Evolutionary conservation across 495 filamentous ascomycete species (phyloP), one percentile per base, ranked within the genome.

Genomic region (Penicillium lividum): DNA sequence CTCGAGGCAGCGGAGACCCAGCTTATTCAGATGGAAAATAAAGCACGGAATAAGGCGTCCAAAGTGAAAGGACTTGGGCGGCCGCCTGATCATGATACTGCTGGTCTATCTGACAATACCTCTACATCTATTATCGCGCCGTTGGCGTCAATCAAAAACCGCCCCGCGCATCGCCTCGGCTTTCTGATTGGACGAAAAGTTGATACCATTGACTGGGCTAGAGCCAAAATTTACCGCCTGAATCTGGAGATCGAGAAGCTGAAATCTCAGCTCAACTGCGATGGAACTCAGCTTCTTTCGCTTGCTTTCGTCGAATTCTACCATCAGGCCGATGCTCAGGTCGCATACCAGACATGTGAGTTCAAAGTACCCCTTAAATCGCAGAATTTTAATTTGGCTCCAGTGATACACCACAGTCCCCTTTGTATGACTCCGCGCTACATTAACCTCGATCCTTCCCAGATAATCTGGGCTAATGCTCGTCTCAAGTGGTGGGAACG

Each of bases 291-390:
- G n/a, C n/a, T n/a, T n/a, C n/a, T n/a, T n/a, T n/a, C n/a, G n/a
- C n/a, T n/a, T n/a, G n/a, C n/a, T n/a, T 97, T 97, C 67, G 81
- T 97, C 64, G 91, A 96, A 69, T 97, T 95, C 69, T 75, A 77
- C 15, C 81, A 79, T 15, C 89, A 95, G 63, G 77, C 82, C 51
- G 87, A 90, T 53, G 92, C 92, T 27, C 91, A 96, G 66, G 80
- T 87, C 34, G 92, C 92, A 28, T 82, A 84, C 60, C 90, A 95
- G 67, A 88, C 88, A n/a, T n/a, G n/a, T n/a, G n/a, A n/a, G n/a
- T n/a, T n/a, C n/a, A n/a, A n/a, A n/a, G n/a, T n/a, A n/a, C n/a
- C n/a, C n/a, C n/a, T n/a, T n/a, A n/a, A n/a, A n/a, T n/a, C n/a
- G n/a, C n/a, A n/a, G n/a, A n/a, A n/a, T n/a, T n/a, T n/a, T n/a